These are phyloP conservation scores for Silene conica DNA, from an alignment of 148 eudicot genomes.

Conservation along the genomic window DNA sequence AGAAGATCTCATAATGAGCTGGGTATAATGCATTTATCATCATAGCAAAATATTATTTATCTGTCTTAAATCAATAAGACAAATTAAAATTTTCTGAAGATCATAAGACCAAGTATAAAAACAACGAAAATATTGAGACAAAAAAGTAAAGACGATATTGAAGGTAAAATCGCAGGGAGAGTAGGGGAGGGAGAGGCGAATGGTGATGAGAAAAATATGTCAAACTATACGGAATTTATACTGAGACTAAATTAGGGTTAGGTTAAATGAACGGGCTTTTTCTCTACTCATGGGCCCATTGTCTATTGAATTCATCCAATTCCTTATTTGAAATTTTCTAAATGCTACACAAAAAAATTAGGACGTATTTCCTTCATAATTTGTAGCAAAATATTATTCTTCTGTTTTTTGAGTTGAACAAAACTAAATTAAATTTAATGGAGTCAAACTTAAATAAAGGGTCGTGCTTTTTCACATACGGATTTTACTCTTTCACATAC, in stretches of 20 bases:
- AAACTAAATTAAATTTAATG: too few relatives aligned
- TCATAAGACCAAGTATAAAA: not conserved
- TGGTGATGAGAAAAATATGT: too few relatives aligned
- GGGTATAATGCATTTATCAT: slow-evolving; percentile 17
- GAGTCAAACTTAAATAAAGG: too few relatives aligned
- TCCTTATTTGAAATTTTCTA: not conserved
- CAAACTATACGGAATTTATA: not conserved
- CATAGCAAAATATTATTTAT: not conserved
- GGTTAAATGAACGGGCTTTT: not conserved
- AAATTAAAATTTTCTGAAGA: not conserved
- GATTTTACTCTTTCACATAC: too few relatives aligned
- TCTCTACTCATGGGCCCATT: not conserved
- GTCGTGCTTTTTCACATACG: too few relatives aligned
- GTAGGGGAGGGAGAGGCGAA: too few relatives aligned
- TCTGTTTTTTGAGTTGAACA: too few relatives aligned
- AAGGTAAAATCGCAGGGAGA: not conserved
- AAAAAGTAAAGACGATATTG: not conserved
- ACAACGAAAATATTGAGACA: not conserved
- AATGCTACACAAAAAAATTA: too few relatives aligned
- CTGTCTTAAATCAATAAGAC: not conserved
- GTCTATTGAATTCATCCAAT: not conserved
- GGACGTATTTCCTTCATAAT: too few relatives aligned
- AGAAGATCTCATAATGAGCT: slow-evolving; percentile 31
- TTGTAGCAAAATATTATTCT: too few relatives aligned
- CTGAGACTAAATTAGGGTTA: not conserved